Conservation (phyloP, 2,329 filamentous ascomycete genomes). For the Arthrobotrys entomopaga region DNA sequence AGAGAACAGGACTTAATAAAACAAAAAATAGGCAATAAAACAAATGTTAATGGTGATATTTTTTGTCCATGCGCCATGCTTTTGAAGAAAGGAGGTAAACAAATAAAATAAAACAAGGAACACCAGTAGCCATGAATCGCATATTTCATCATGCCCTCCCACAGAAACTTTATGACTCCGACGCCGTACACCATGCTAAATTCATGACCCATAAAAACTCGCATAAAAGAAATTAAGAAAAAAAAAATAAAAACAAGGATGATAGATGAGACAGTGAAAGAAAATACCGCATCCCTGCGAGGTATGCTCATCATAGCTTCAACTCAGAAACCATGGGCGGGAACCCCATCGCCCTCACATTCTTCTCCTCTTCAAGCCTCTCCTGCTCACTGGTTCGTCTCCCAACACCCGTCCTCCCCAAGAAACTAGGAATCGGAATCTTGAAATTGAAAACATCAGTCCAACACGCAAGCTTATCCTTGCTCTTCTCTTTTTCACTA, state of each 20-base stretch:
- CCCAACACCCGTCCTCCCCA: constrained; percentile 11
- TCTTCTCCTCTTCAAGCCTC: constrained; percentile 57
- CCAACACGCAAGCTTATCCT: constrained; percentile 6
- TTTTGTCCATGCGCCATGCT: background rate
- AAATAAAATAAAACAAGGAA: background rate
- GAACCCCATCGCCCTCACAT: constrained; percentile 59
- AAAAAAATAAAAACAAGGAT: background rate
- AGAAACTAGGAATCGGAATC: constrained; percentile 42
- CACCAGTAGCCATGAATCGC: background rate
- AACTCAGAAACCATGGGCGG: constrained; percentile 57
- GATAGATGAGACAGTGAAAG: background rate
- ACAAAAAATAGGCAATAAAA: too few relatives aligned
- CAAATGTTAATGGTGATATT: too few relatives aligned
- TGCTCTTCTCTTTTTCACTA: constrained; percentile 6
- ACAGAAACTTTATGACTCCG: background rate
- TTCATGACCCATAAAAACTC: background rate
- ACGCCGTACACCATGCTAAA: constrained; percentile 11
- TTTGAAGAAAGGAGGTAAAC: background rate
- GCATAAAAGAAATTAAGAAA: background rate
- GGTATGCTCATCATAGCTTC: constrained; percentile 29
- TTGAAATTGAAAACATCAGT: constrained; percentile 37
- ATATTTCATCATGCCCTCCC: too few relatives aligned
- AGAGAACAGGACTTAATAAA: too few relatives aligned
- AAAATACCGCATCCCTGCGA: too few relatives aligned
- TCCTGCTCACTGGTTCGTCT: constrained; percentile 40